Percentiles rank a stretch among this genome's conserved stretches.
Conservation (phyloP, 176 grass and related monocot genomes). For the Phoenix roebelenii region DNA sequence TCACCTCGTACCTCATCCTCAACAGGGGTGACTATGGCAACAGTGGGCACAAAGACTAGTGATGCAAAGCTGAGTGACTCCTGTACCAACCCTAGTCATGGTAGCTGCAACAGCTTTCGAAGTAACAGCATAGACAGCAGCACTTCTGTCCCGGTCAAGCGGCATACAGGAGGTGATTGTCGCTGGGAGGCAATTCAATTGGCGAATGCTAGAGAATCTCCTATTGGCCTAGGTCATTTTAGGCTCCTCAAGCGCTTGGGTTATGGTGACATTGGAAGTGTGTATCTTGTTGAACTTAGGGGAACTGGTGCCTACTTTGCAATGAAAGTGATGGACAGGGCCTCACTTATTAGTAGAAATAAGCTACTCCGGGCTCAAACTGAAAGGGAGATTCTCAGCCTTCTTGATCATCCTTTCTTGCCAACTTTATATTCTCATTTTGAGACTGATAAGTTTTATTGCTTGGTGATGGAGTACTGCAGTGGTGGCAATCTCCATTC, state of each 20-base stretch:
- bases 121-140: slow-evolving; percentile 6
- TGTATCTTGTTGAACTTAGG: slow-evolving; percentile 88
- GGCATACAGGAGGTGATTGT: slow-evolving; percentile 57
- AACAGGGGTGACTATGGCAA: not conserved
- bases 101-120: not conserved
- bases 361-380: slow-evolving; percentile 71
- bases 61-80: not conserved
- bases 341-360: slow-evolving; percentile 56
- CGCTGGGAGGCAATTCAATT: slow-evolving; percentile 66
- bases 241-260: slow-evolving; percentile 63
- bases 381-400: slow-evolving; percentile 71
- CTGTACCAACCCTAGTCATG: not conserved
- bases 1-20: not conserved
- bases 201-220: slow-evolving; percentile 39
- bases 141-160: slow-evolving; percentile 21
- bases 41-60: not conserved
- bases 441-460: slow-evolving; percentile 85
- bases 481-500: slow-evolving; percentile 91
- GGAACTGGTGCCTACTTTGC: slow-evolving; percentile 51
- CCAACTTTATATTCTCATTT: slow-evolving; percentile 85
- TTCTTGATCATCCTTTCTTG: slow-evolving; percentile 89
- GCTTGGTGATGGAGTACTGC: slow-evolving; percentile 95
- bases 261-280: slow-evolving; percentile 92
- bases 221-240: slow-evolving; percentile 78
- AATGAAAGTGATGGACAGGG: slow-evolving; percentile 98